Conservation (phyloP, 2,329 filamentous ascomycete genomes). For the Magnaporthiopsis incrustans region DNA sequence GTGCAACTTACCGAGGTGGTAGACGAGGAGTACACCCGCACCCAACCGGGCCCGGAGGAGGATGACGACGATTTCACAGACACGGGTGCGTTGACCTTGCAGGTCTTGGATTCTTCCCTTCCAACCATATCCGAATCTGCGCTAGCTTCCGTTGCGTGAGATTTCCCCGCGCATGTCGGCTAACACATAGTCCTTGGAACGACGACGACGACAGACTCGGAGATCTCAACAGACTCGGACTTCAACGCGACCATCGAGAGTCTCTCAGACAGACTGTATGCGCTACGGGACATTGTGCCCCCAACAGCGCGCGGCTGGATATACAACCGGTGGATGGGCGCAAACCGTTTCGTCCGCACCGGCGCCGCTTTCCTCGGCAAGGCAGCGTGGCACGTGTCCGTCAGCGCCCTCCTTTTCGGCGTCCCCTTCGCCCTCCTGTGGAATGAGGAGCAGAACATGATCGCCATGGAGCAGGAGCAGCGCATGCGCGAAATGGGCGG, state of each 20-base stretch:
- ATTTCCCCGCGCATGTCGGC: neutral
- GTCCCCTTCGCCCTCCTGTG: slow-evolving; percentile 91
- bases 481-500: slow-evolving; percentile 88
- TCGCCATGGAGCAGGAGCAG: slow-evolving; percentile 97
- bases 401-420: slow-evolving; percentile 79
- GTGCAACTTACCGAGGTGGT: slow-evolving; percentile 95
- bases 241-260: slow-evolving; percentile 52
- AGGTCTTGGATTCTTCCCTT: neutral
- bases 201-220: slow-evolving; percentile 52
- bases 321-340: slow-evolving; percentile 48
- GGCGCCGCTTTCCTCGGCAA: slow-evolving; percentile 70
- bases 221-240: slow-evolving; percentile 75
- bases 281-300: slow-evolving; percentile 69
- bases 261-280: slow-evolving; percentile 61
- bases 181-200: neutral
- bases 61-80: slow-evolving; percentile 92
- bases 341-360: slow-evolving; percentile 48
- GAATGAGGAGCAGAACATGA: slow-evolving; percentile 90
- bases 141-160: neutral
- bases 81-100: slow-evolving; percentile 55
- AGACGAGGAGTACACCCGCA: slow-evolving; percentile 83
- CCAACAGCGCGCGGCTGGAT: slow-evolving; percentile 63
- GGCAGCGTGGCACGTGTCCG: slow-evolving; percentile 84
- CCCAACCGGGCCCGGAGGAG: slow-evolving; percentile 62
- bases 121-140: slow-evolving; percentile 17